Percentiles rank a stretch among this genome's conserved stretches.
Evolutionary conservation across 495 filamentous ascomycete species (phyloP).

Genomic region (Pseudevernia furfuracea): DNA sequence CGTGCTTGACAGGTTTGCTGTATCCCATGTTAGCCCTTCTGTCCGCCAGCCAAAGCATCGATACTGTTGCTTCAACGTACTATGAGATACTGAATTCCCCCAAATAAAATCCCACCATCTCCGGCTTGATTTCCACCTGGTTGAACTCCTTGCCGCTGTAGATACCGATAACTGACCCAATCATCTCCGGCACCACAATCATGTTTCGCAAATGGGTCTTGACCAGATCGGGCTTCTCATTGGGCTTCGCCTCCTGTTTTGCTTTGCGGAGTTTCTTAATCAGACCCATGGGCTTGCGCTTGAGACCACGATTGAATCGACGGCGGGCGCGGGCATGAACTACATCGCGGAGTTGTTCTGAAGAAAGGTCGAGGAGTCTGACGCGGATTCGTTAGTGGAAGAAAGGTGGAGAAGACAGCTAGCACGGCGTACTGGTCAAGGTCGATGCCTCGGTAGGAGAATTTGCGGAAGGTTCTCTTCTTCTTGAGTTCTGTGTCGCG

Average conservation of each 20-base stretch:
- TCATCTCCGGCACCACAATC: slow-evolving; percentile 99
- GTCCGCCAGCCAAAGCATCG: not conserved
- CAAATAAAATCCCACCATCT: slow-evolving; percentile 99
- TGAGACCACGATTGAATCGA: slow-evolving; percentile 97
- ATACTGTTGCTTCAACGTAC: slow-evolving; percentile 50
- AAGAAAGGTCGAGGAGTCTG: slow-evolving; percentile 95
- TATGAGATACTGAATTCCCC: slow-evolving; percentile 99
- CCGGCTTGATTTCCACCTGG: slow-evolving; percentile 98
- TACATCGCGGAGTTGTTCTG: slow-evolving; percentile 97
- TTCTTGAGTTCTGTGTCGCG: slow-evolving; percentile 77
- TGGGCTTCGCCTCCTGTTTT: slow-evolving; percentile 99
- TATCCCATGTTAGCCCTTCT: slow-evolving; percentile 27
- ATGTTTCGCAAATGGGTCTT: slow-evolving; percentile 99
- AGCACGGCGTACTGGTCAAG: slow-evolving; percentile 81
- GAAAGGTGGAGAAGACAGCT: slow-evolving; percentile 38
- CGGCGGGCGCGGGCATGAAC: slow-evolving; percentile 97
- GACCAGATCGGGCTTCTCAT: slow-evolving; percentile 98
- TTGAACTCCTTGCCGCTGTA: slow-evolving; percentile 99
- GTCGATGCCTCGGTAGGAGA: slow-evolving; percentile 98
- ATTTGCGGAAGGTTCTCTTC: slow-evolving; percentile 99
- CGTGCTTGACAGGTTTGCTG: slow-evolving; percentile 99
- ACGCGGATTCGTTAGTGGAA: slow-evolving; percentile 22
- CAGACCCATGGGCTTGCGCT: slow-evolving; percentile 99
- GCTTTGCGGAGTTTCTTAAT: slow-evolving; percentile 99
- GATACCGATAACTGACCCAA: slow-evolving; percentile 94